Evolutionary conservation across 2,329 filamentous ascomycete species (phyloP), one percentile per base, ranked within the genome.

Genomic region (Gyromitra esculenta): DNA sequence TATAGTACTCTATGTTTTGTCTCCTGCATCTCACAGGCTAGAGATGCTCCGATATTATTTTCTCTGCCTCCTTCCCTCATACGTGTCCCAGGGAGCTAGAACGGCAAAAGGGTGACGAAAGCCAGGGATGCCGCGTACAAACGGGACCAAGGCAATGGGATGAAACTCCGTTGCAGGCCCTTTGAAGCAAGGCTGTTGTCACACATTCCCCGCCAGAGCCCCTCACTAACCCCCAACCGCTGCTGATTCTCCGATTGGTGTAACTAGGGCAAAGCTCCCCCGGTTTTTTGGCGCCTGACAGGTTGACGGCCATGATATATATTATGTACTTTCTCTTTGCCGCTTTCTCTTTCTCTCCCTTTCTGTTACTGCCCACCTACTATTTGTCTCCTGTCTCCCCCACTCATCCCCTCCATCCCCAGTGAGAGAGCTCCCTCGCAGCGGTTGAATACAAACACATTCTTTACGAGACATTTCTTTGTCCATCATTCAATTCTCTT

Each of bases 401-500:
- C 31, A 21, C 18, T 8, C 31, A 39, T 25, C 37, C 25, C 25
- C 2, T 31, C 25, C 25, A 31, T 31, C 25, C 4, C 4, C 25
- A 31, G 25, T 31, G 45, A 43, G 43, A 56, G 43, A 60, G 11
- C 39, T 62, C 43, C 37, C 25, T 25, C 50, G 59, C 39, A 64
- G 57, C 59, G 54, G 65, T 45, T 9, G 35, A 48, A 21, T 63
- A 56, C 50, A 71, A n/a, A 72, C 68, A 73, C 72, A 15, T 69
- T 70, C 68, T 25, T 70, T 75, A 65, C 56, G 59, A 70, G 48
- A 60, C 41, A 35, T 70, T 64, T 65, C 71, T 77, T 75, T 69
- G 71, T 75, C 41, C 37, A 5, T 45, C 18, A 25, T 21, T 35
- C 70, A 77, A 64, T 70, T 77, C 45, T 64, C 71, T 70, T 75